A percentile compares a stretch with the other conserved stretches of the same genome.
Evolutionary conservation across 2,329 filamentous ascomycete genomes (phyloP).

Genomic region (Rugonectria rugulosa): DNA sequence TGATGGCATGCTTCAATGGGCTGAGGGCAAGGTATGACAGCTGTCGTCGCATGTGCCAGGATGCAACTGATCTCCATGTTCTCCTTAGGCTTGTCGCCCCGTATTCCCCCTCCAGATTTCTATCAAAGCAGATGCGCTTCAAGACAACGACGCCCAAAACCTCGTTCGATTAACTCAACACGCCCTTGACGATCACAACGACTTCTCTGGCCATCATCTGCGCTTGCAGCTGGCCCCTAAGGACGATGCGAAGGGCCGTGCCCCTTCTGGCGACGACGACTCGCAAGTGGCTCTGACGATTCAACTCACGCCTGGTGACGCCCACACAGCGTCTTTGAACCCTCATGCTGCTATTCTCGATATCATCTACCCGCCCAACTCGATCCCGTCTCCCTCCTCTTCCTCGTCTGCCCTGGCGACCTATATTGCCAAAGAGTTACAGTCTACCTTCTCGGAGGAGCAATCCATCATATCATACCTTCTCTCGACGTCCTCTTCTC

Average conservation of each 20-base stretch:
- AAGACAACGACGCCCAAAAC: conserved; percentile 72
- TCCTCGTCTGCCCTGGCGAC: conserved; percentile 77
- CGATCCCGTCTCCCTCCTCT: conserved; percentile 70
- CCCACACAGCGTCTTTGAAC: conserved; percentile 69
- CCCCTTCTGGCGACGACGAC: conserved; percentile 47
- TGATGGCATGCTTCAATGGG: conserved; percentile 88
- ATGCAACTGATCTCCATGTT: not conserved
- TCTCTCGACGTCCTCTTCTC: conserved; percentile 63
- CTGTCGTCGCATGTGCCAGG: not conserved
- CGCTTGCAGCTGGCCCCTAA: conserved; percentile 54
- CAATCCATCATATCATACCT: conserved; percentile 84
- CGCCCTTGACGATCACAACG: conserved; percentile 84
- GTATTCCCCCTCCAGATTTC: conserved; percentile 87
- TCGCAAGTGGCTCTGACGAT: conserved; percentile 72
- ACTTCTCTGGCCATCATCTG: conserved; percentile 85
- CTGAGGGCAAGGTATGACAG: conserved; percentile 78
- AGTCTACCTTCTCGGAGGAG: conserved; percentile 84
- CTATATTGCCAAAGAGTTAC: conserved; percentile 80
- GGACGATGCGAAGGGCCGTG: conserved; percentile 18
- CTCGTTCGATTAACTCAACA: conserved; percentile 84
- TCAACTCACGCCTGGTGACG: conserved; percentile 70
- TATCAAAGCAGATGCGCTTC: conserved; percentile 73
- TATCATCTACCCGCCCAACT: conserved; percentile 76
- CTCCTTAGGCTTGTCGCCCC: conserved; percentile 77
- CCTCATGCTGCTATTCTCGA: conserved; percentile 76